These are phyloP conservation scores for Crithidia mellificae DNA, from an alignment of 208 protist species.

Conservation along the genomic window DNA sequence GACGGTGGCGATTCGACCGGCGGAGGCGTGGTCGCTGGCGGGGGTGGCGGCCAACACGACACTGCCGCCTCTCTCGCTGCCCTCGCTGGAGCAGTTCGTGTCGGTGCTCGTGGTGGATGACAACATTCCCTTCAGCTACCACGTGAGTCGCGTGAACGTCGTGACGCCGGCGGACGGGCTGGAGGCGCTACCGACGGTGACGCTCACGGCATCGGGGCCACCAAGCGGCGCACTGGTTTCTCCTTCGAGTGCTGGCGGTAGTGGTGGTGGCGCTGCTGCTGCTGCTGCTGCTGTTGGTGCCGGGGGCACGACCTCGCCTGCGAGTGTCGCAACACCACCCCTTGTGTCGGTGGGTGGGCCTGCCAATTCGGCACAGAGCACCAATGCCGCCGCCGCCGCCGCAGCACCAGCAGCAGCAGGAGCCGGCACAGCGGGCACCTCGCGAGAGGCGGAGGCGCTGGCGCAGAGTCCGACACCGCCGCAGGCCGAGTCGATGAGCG, in stretches of 20 bases:
- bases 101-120: conserved; percentile 74
- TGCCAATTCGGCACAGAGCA: background rate
- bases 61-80: conserved; percentile 31
- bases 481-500: background rate
- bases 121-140: conserved; percentile 64
- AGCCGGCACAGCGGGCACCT: no score
- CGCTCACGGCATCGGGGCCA: conserved; percentile 8
- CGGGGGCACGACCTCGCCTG: background rate
- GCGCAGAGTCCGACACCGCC: conserved; percentile 6
- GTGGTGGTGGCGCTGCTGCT: no score
- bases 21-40: background rate
- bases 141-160: conserved; percentile 59
- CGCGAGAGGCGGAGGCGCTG: no score
- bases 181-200: conserved; percentile 23
- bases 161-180: conserved; percentile 40
- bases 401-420: background rate
- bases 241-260: no score
- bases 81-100: conserved; percentile 68
- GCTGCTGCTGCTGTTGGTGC: no score
- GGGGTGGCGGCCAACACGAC: background rate
- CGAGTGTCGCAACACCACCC: background rate
- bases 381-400: background rate
- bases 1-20: conserved; percentile 24
- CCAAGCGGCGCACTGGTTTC: background rate
- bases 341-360: no score